Evolutionary conservation across 23 red algal genomes (phyloP).

Genomic region (Gracilaria domingensis): DNA sequence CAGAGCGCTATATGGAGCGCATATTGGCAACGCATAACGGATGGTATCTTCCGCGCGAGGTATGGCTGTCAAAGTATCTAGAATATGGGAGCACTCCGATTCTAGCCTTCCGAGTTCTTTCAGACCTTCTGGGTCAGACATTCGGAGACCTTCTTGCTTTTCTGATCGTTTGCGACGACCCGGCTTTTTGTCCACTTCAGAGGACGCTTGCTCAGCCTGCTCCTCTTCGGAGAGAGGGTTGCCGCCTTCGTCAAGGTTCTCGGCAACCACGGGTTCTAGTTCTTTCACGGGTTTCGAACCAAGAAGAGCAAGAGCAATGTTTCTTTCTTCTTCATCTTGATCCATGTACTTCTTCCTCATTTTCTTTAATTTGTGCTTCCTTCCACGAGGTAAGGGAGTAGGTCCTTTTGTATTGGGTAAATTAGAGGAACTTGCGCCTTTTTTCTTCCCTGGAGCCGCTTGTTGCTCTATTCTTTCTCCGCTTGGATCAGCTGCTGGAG

Average conservation of each 20-base stretch:
- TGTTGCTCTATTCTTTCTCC: background rate
- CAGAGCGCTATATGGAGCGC: slow-evolving; percentile 89
- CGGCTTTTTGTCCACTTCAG: background rate
- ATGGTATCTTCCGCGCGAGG: slow-evolving; percentile 78
- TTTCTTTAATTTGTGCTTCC: slow-evolving; percentile 86
- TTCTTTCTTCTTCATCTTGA: slow-evolving; percentile 93
- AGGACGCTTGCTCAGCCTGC: background rate
- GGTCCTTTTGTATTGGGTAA: slow-evolving; percentile 5
- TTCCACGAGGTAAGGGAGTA: slow-evolving; percentile 80
- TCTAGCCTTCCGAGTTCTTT: slow-evolving; percentile 61
- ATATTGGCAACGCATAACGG: slow-evolving; percentile 85
- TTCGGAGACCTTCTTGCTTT: slow-evolving; percentile 47
- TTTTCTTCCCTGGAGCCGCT: background rate
- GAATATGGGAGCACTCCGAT: slow-evolving; percentile 24
- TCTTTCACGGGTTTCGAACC: slow-evolving; percentile 79
- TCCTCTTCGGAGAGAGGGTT: slow-evolving; percentile 1
- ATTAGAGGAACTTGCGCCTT: slow-evolving; percentile 14
- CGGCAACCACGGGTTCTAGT: slow-evolving; percentile 10
- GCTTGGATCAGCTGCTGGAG: background rate
- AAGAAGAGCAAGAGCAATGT: slow-evolving; percentile 84
- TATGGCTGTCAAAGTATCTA: slow-evolving; percentile 85
- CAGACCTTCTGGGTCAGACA: slow-evolving; percentile 57
- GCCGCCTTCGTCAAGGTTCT: slow-evolving; percentile 16
- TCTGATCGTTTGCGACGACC: slow-evolving; percentile 27
- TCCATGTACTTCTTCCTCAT: slow-evolving; percentile 94